These are phyloP conservation scores for Epithele typhae DNA, from an alignment of 768 basidiomycete species.

Conservation along the genomic window DNA sequence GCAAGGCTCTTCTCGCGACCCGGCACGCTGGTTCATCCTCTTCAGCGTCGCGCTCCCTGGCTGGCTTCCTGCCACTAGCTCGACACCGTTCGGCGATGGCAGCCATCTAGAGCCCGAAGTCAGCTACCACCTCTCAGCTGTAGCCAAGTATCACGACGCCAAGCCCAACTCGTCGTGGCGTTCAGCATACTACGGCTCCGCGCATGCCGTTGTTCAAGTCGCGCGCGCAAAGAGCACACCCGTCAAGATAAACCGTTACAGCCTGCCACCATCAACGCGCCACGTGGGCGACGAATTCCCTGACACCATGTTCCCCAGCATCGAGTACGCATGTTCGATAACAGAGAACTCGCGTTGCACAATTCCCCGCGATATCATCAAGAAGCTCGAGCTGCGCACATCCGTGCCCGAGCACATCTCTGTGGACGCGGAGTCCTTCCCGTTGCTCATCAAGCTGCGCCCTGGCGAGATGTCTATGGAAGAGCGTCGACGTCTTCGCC, in stretches of 20 bases:
- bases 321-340: conserved; percentile 18
- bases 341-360: conserved; percentile 13
- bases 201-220: conserved; percentile 25
- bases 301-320: conserved; percentile 35
- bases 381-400: conserved; percentile 60
- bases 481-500: conserved; percentile 50
- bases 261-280: conserved; percentile 28
- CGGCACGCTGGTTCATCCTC: conserved; percentile 68
- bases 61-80: conserved; percentile 72
- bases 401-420: conserved; percentile 55
- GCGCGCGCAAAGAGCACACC: conserved; percentile 35
- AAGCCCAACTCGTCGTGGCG: conserved; percentile 43
- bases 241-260: conserved; percentile 53
- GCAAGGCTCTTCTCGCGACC: conserved; percentile 45
- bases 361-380: conserved; percentile 51
- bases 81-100: conserved; percentile 35
- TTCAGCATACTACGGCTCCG: conserved; percentile 49
- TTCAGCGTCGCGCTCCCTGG: conserved; percentile 87
- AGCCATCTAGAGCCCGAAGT: conserved; percentile 45
- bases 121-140: conserved; percentile 63
- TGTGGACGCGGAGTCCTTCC: conserved; percentile 42
- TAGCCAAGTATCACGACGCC: conserved; percentile 50
- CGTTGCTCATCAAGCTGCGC: conserved; percentile 58
- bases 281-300: conserved; percentile 30
- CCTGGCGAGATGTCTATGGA: conserved; percentile 45